Evolutionary conservation across 257 asterid genomes (phyloP).

Genomic region (Ilex aquifolium): DNA sequence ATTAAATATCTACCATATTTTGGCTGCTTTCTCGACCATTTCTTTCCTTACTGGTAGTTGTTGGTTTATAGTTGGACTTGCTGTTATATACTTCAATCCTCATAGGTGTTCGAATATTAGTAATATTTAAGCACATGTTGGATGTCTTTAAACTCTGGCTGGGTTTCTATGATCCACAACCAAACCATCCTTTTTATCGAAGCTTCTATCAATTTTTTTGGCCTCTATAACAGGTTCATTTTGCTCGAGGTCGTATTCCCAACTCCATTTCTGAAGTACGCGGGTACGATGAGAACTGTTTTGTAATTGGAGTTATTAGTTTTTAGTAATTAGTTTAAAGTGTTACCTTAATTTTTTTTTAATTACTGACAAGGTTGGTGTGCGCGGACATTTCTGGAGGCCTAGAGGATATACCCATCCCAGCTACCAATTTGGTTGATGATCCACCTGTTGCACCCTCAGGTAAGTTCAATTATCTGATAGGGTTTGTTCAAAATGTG

Average conservation of each 20-base stretch:
- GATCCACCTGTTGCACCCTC: conserved; percentile 15
- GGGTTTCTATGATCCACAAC: too few relatives aligned
- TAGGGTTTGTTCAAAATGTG: not conserved
- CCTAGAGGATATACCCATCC: conserved; percentile 21
- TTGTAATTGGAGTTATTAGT: not conserved
- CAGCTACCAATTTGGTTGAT: conserved; percentile 19
- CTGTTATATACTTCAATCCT: too few relatives aligned
- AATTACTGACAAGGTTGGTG: conserved; percentile 47
- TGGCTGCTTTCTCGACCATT: too few relatives aligned
- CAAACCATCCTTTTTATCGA: too few relatives aligned
- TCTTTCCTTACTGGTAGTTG: too few relatives aligned
- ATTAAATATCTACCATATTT: too few relatives aligned
- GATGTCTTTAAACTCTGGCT: too few relatives aligned
- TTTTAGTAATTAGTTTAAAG: not conserved
- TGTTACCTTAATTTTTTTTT: not conserved
- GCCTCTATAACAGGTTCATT: conserved; percentile 49
- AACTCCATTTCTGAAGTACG: conserved; percentile 54
- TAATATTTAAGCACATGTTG: too few relatives aligned
- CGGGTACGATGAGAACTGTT: conserved; percentile 39
- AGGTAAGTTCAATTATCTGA: conserved; percentile 1
- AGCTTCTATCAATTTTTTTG: not conserved
- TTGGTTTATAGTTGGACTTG: too few relatives aligned
- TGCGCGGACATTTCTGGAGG: conserved; percentile 64
- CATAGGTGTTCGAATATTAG: too few relatives aligned
- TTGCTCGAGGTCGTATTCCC: conserved; percentile 57